Conservation (phyloP, 129 eudicot species). For the Helichrysum umbraculigerum region DNA sequence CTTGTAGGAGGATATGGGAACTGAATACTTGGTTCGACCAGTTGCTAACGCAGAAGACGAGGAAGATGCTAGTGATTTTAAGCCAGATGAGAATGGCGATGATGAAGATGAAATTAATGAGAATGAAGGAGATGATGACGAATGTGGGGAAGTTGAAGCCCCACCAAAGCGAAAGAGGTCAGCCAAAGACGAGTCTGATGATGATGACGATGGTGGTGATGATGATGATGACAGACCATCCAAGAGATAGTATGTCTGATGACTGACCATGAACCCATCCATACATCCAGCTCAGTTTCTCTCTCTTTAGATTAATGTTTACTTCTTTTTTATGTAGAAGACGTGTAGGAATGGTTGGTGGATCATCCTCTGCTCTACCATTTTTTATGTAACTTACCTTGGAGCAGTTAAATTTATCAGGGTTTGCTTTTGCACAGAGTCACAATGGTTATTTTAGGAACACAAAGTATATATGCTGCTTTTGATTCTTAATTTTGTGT, state of each 20-base stretch:
- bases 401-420: conserved; percentile 8
- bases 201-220: conserved; percentile 12
- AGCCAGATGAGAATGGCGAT: background rate
- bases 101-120: background rate
- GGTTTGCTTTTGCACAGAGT: conserved; percentile 20
- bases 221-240: conserved; percentile 55
- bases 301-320: background rate
- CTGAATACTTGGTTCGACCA: conserved; percentile 77
- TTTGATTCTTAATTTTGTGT: background rate
- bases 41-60: conserved; percentile 82
- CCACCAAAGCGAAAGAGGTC: conserved; percentile 75
- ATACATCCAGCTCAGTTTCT: conserved; percentile 18
- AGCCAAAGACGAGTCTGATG: conserved; percentile 46
- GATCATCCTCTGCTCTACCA: conserved; percentile 16
- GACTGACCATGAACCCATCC: conserved; percentile 16
- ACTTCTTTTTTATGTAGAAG: background rate
- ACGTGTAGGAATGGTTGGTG: conserved; percentile 9
- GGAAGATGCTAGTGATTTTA: conserved; percentile 66
- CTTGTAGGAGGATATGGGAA: conserved; percentile 68
- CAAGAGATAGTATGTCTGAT: conserved; percentile 55
- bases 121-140: conserved; percentile 39
- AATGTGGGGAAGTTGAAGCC: conserved; percentile 54
- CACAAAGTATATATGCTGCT: conserved; percentile 9
- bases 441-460: conserved; percentile 21
- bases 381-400: conserved; percentile 22